Percentiles rank a stretch among this genome's conserved stretches.
phyloP scores from a whole-genome alignment of 805 yeast species.

The Kluyveromyces dobzhanskii region DNA sequence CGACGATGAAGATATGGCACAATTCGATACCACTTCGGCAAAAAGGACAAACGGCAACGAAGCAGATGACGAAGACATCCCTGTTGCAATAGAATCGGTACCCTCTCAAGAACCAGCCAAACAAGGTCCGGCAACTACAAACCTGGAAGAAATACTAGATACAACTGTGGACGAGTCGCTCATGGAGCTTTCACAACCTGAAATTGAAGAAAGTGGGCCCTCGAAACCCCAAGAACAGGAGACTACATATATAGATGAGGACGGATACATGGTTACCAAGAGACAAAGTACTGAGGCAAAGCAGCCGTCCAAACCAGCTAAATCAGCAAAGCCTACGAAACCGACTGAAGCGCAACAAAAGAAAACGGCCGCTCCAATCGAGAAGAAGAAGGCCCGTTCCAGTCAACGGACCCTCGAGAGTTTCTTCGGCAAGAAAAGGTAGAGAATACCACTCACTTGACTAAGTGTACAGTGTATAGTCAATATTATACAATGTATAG shows the following conservation, averaged over 20 bases:
- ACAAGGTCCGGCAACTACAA: constrained; percentile 9
- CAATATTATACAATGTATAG: too few relatives aligned
- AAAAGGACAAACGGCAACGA: background rate
- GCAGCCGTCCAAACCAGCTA: constrained; percentile 8
- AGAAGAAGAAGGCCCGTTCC: constrained; percentile 13
- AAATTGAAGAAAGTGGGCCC: background rate
- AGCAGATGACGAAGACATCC: background rate
- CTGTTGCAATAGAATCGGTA: background rate
- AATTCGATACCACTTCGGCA: background rate
- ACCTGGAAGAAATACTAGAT: constrained; percentile 23
- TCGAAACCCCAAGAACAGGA: constrained; percentile 7
- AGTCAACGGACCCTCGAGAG: constrained; percentile 26
- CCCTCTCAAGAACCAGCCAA: constrained; percentile 1
- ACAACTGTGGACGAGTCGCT: constrained; percentile 28
- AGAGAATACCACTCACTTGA: too few relatives aligned
- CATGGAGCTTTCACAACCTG: constrained; percentile 10
- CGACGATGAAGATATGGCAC: constrained; percentile 13
- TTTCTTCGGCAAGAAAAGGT: constrained; percentile 19
- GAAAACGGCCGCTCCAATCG: background rate
- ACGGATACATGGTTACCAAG: constrained; percentile 28
- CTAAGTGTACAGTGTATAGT: too few relatives aligned
- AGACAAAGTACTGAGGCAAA: constrained; percentile 9
- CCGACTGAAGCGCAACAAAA: background rate
- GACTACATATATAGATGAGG: constrained; percentile 22
- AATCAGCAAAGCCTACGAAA: constrained; percentile 6